These are phyloP conservation scores for Aspergillus sclerotioniger DNA, from an alignment of 495 filamentous ascomycete genomes.

Conservation along the genomic window DNA sequence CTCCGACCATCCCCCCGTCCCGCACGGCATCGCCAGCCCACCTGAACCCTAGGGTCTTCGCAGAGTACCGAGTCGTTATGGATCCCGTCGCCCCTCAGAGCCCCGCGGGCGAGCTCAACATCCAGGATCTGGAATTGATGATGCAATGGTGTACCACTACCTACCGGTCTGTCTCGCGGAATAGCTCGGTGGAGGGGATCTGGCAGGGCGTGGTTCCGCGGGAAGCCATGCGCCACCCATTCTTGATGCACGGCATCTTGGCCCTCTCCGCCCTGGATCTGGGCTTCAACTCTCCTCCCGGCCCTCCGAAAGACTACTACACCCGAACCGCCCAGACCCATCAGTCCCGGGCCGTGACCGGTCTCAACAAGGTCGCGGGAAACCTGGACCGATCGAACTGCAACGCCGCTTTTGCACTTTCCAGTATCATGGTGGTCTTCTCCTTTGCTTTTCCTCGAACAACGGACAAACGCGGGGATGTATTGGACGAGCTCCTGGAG, in stretches of 20 bases:
- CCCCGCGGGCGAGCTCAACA: slow-evolving; percentile 14
- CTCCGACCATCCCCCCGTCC: slow-evolving; percentile 18
- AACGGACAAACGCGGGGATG: slow-evolving; percentile 17
- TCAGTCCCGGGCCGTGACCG: slow-evolving; percentile 35
- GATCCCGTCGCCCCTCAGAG: slow-evolving; percentile 2
- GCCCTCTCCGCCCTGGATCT: slow-evolving; percentile 51
- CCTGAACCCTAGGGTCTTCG: slow-evolving; percentile 8
- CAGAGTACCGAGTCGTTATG: slow-evolving; percentile 15
- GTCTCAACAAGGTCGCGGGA: slow-evolving; percentile 25
- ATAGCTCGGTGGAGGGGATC: slow-evolving; percentile 32
- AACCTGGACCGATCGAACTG: slow-evolving; percentile 36
- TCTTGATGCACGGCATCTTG: slow-evolving; percentile 49
- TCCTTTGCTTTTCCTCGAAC: slow-evolving; percentile 38
- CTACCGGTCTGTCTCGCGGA: slow-evolving; percentile 39
- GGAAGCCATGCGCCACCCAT: slow-evolving; percentile 42
- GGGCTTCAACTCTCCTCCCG: slow-evolving; percentile 22
- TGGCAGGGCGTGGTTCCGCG: slow-evolving; percentile 47
- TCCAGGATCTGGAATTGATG: slow-evolving; percentile 45
- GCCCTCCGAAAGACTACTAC: slow-evolving; percentile 20
- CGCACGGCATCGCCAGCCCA: slow-evolving; percentile 11
- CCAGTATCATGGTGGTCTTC: slow-evolving; percentile 44
- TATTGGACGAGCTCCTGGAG: slow-evolving; percentile 41
- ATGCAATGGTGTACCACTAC: slow-evolving; percentile 47
- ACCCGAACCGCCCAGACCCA: slow-evolving; percentile 36
- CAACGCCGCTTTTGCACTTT: slow-evolving; percentile 47